Evolutionary conservation across 1,284 basidiomycete genomes (phyloP).

Genomic region (Marasmius fiardii): DNA sequence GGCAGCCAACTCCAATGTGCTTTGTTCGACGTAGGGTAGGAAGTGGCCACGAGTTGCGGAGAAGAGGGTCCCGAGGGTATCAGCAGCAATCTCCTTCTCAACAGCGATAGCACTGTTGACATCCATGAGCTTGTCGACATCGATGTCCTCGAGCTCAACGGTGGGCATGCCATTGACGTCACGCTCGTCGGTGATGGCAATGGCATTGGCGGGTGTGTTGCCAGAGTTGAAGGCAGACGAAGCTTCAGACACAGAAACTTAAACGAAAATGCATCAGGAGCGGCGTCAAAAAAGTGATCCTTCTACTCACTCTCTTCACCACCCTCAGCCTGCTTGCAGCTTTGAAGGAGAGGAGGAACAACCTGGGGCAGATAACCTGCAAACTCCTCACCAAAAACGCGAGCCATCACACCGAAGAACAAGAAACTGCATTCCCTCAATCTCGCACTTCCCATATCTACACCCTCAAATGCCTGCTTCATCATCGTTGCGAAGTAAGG

Average conservation of each 20-base stretch:
- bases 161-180: slow-evolving; percentile 58
- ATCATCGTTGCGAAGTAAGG: slow-evolving; percentile 97
- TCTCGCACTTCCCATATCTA: slow-evolving; percentile 84
- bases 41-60: slow-evolving; percentile 81
- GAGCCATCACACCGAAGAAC: slow-evolving; percentile 98
- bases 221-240: slow-evolving; percentile 69
- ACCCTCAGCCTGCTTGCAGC: slow-evolving; percentile 84
- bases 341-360: slow-evolving; percentile 83
- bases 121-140: slow-evolving; percentile 83
- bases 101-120: slow-evolving; percentile 97
- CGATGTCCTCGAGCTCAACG: slow-evolving; percentile 81
- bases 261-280: slow-evolving; percentile 28
- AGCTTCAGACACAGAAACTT: slow-evolving; percentile 50
- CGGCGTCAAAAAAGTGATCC: slow-evolving; percentile 3
- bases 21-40: slow-evolving; percentile 84
- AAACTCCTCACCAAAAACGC: slow-evolving; percentile 95
- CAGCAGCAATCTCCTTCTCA: slow-evolving; percentile 99
- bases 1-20: slow-evolving; percentile 79
- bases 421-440: slow-evolving; percentile 96
- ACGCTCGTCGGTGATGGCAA: slow-evolving; percentile 49
- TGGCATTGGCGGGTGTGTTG: slow-evolving; percentile 65
- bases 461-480: slow-evolving; percentile 91
- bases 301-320: slow-evolving; percentile 58
- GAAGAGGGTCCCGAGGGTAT: slow-evolving; percentile 94
- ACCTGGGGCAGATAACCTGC: slow-evolving; percentile 85